phyloP scores from a whole-genome alignment of 805 yeast species.

The Grigorovia jiainica region DNA sequence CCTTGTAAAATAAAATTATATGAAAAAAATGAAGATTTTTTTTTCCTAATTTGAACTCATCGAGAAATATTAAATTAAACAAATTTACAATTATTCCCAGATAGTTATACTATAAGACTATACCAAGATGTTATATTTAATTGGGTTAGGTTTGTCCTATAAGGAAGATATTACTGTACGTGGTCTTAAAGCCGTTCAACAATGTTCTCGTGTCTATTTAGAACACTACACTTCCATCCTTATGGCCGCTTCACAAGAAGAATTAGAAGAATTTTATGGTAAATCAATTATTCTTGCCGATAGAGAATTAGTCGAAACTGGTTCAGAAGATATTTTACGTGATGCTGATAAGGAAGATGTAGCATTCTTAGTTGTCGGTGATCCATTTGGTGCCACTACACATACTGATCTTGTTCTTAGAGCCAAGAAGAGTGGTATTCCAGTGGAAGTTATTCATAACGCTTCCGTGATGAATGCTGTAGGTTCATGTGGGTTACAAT shows the following conservation, averaged over 20 bases:
- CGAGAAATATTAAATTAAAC: too few species aligned
- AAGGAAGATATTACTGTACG: conserved; percentile 89
- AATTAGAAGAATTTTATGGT: conserved; percentile 78
- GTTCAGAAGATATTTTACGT: conserved; percentile 71
- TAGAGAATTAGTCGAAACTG: conserved; percentile 86
- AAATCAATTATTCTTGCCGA: conserved; percentile 82
- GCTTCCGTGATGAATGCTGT: conserved; percentile 98
- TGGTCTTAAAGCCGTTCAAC: conserved; percentile 76
- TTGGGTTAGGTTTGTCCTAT: conserved; percentile 87
- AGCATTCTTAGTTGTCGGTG: conserved; percentile 95
- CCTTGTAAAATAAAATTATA: too few species aligned
- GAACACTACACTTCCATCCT: conserved; percentile 93
- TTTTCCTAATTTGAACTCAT: too few species aligned
- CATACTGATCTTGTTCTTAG: conserved; percentile 90
- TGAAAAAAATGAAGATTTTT: too few species aligned
- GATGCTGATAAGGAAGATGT: conserved; percentile 74
- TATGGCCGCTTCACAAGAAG: conserved; percentile 78
- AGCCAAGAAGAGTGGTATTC: conserved; percentile 76
- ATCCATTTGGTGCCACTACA: conserved; percentile 96
- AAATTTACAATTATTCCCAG: too few species aligned
- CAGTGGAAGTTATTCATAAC: conserved; percentile 78
- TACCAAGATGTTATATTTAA: conserved; percentile 69
- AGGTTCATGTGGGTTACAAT: conserved; percentile 94
- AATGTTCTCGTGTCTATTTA: conserved; percentile 81
- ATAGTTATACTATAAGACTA: too few species aligned